Percentiles rank a stretch among this genome's conserved stretches.
Evolutionary conservation across 2,329 filamentous ascomycete species (phyloP).

Genomic region (Beauveria varroae): DNA sequence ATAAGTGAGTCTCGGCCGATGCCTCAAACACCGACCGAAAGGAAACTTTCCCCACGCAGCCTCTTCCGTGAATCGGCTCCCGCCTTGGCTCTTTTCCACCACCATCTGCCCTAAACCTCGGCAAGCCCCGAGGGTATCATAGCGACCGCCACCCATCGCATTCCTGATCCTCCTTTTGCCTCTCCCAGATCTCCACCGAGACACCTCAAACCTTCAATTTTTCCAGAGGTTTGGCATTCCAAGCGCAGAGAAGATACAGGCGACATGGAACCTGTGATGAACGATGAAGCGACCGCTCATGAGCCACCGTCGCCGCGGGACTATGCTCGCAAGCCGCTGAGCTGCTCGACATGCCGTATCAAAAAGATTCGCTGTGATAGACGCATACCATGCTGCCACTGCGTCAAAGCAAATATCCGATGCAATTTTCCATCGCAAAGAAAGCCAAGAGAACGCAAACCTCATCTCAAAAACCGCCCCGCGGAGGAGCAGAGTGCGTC

Average conservation of each 20-base stretch:
- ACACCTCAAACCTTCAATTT: background rate
- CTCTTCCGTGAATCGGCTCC: background rate
- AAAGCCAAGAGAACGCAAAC: conserved; percentile 4
- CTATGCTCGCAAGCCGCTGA: conserved; percentile 3
- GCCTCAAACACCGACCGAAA: background rate
- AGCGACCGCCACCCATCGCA: background rate
- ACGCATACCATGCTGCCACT: conserved; percentile 4
- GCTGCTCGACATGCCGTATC: conserved; percentile 7
- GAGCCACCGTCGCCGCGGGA: background rate
- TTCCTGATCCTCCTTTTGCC: background rate
- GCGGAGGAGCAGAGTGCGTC: background rate
- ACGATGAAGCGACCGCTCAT: background rate
- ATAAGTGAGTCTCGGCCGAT: background rate
- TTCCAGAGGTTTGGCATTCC: too few species aligned
- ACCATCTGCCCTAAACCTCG: background rate
- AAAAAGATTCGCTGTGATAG: conserved; percentile 9
- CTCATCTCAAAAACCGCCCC: background rate
- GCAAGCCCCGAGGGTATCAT: background rate
- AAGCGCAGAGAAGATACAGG: background rate
- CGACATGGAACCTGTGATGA: background rate
- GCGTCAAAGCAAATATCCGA: conserved; percentile 3
- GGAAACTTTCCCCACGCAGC: background rate
- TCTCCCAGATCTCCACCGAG: background rate
- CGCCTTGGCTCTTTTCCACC: background rate
- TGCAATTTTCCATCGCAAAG: background rate